Percentiles rank a stretch among this genome's conserved stretches.
Evolutionary conservation across 139 green algal genomes (phyloP).

Genomic region (Zygnema circumcarinatum): DNA sequence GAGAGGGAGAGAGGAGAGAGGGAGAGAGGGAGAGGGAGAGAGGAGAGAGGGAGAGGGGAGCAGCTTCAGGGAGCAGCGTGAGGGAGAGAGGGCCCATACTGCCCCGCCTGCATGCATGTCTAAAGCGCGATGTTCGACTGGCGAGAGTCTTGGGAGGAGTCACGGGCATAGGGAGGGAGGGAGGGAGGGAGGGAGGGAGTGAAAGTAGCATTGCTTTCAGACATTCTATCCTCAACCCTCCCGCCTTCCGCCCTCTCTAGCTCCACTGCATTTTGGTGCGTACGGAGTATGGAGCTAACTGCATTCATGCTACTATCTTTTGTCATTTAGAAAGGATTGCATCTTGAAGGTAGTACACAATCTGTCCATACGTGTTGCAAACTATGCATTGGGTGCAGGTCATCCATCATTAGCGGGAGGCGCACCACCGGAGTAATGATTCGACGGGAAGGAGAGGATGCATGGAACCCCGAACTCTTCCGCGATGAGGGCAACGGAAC

Average conservation of each 20-base stretch:
- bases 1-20: conserved; percentile 14
- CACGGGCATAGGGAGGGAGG: background rate
- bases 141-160: too few species aligned
- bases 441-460: background rate
- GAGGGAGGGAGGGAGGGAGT: conserved; percentile 16
- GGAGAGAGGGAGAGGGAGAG: background rate
- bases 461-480: background rate
- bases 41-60: conserved; percentile 18
- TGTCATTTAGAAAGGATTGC: conserved; percentile 21
- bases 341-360: conserved; percentile 56
- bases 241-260: too few species aligned
- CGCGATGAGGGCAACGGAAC: background rate
- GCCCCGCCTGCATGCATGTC: background rate
- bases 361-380: conserved; percentile 40
- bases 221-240: too few species aligned
- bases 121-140: too few species aligned
- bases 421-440: background rate
- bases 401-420: background rate
- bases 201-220: background rate
- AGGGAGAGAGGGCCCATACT: conserved; percentile 13
- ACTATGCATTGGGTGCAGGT: conserved; percentile 14
- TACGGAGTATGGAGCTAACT: background rate
- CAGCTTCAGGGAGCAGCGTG: background rate
- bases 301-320: conserved; percentile 8
- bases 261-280: too few species aligned